Conservation (phyloP, 169 alveolate genomes). For the Plasmodium blacklocki region DNA sequence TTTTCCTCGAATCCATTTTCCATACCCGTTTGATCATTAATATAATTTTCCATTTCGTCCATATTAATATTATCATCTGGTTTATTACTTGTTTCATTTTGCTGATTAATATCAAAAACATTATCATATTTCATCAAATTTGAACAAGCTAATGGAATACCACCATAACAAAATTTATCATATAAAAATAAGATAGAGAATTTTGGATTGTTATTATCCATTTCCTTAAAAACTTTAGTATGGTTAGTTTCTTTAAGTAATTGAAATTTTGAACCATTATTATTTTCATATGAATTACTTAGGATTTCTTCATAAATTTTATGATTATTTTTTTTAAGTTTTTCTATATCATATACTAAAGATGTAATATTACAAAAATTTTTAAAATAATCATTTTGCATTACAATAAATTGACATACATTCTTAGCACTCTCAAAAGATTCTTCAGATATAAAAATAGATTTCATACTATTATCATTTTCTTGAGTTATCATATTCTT, state of each 20-base stretch:
- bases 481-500: not conserved
- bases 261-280: slow-evolving; percentile 21
- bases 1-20: slow-evolving; percentile 19
- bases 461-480: slow-evolving; percentile 4
- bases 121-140: slow-evolving; percentile 49
- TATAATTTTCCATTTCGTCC: not conserved
- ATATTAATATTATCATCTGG: not conserved
- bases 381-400: slow-evolving; percentile 17
- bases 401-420: slow-evolving; percentile 43
- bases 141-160: slow-evolving; percentile 67
- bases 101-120: slow-evolving; percentile 34
- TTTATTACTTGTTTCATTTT: not conserved
- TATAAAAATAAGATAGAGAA: slow-evolving; percentile 46
- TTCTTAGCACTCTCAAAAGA: slow-evolving; percentile 39
- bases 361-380: slow-evolving; percentile 20
- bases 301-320: slow-evolving; percentile 24
- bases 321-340: slow-evolving; percentile 24
- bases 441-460: slow-evolving; percentile 17
- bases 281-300: slow-evolving; percentile 40
- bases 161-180: slow-evolving; percentile 70
- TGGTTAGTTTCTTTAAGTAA: slow-evolving; percentile 35
- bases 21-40: slow-evolving; percentile 1
- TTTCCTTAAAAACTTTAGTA: slow-evolving; percentile 40
- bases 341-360: slow-evolving; percentile 19
- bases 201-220: slow-evolving; percentile 41